A percentile compares a stretch with the other conserved stretches of the same genome.
phyloP scores from a whole-genome alignment of 345 rosid genomes.

The Erysimum cheiranthoides region DNA sequence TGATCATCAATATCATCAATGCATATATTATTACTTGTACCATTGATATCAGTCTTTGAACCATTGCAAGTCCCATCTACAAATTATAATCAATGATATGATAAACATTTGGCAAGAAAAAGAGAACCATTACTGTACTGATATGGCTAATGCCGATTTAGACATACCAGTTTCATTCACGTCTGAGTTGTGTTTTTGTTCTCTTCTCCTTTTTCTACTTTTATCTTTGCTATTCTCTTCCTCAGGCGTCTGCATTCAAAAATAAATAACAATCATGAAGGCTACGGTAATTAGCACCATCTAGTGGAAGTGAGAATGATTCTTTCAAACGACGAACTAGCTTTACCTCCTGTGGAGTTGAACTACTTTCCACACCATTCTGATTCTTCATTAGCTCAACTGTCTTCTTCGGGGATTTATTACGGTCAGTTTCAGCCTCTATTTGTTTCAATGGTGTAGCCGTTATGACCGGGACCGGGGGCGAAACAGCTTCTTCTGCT shows the following conservation, averaged over 20 bases:
- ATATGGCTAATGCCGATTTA: background rate
- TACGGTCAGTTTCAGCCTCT: slow-evolving; percentile 29
- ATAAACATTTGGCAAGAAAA: slow-evolving; percentile 7
- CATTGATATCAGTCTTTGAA: background rate
- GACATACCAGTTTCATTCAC: slow-evolving; percentile 23
- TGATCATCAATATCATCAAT: slow-evolving; percentile 8
- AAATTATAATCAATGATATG: slow-evolving; percentile 19
- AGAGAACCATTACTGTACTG: background rate
- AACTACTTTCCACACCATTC: background rate
- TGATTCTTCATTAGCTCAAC: background rate
- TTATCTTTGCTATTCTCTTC: slow-evolving; percentile 19
- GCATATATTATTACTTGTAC: background rate
- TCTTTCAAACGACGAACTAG: background rate
- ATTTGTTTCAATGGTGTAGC: slow-evolving; percentile 29
- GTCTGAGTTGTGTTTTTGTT: background rate
- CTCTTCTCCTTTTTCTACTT: slow-evolving; percentile 34
- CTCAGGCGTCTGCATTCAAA: slow-evolving; percentile 7
- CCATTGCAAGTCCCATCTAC: slow-evolving; percentile 23
- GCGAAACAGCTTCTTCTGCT: slow-evolving; percentile 44
- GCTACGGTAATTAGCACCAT: background rate
- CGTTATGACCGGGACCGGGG: slow-evolving; percentile 41
- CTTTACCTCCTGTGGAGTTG: slow-evolving; percentile 6
- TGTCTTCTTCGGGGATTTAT: slow-evolving; percentile 6
- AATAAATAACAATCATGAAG: slow-evolving; percentile 1
- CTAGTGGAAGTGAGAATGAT: background rate